Evolutionary conservation across 306 rosid species (phyloP).

Genomic region (Sphenostylis stenocarpa): DNA sequence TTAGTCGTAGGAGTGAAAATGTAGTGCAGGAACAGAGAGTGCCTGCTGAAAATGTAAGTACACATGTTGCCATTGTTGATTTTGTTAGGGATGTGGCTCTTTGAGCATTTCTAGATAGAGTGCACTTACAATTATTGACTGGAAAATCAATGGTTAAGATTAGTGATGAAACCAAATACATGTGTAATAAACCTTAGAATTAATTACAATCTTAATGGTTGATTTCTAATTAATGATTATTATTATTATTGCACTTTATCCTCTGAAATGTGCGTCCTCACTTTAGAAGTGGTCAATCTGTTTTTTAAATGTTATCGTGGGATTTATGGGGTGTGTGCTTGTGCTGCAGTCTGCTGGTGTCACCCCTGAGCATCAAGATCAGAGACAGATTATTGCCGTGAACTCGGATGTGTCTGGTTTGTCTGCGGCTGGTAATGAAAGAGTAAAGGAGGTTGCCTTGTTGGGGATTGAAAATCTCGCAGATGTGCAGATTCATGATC

Average conservation of each 20-base stretch:
- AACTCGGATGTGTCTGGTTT: slow-evolving; percentile 35
- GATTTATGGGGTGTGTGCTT: slow-evolving; percentile 33
- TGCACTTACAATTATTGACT: background rate
- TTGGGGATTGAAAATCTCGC: slow-evolving; percentile 73
- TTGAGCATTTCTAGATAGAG: background rate
- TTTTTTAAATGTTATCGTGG: background rate
- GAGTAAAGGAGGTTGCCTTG: slow-evolving; percentile 47
- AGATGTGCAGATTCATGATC: slow-evolving; percentile 73
- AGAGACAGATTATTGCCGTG: slow-evolving; percentile 37
- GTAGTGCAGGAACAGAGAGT: slow-evolving; percentile 34
- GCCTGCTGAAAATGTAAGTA: slow-evolving; percentile 52
- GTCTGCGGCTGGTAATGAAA: slow-evolving; percentile 42
- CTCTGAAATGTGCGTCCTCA: background rate
- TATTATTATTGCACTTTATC: background rate
- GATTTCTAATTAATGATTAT: background rate
- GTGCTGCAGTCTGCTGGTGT: slow-evolving; percentile 54
- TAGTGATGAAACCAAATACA: background rate
- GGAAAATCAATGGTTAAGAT: background rate
- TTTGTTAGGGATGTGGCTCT: background rate
- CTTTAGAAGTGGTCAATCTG: background rate
- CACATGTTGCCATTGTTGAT: background rate
- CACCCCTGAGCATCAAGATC: slow-evolving; percentile 43
- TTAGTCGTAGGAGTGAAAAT: slow-evolving; percentile 41
- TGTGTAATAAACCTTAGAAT: background rate
- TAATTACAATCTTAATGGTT: background rate